Evolutionary conservation across 2,329 filamentous ascomycete genomes (phyloP).

Genomic region (Cordyceps militaris): DNA sequence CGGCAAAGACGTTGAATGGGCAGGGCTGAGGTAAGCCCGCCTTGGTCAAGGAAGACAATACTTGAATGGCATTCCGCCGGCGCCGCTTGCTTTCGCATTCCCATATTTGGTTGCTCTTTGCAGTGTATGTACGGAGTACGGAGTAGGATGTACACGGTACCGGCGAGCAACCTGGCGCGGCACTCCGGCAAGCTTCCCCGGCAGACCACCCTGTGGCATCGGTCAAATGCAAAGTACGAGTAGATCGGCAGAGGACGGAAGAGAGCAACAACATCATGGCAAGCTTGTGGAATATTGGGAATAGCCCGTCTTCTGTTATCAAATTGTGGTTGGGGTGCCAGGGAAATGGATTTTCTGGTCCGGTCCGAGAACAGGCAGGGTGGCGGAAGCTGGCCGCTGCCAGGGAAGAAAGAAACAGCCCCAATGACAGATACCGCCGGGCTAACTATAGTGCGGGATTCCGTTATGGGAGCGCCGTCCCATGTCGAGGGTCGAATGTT

Average conservation of each 20-base stretch:
- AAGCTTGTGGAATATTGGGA: too few species aligned
- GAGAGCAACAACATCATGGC: background rate
- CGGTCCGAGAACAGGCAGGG: background rate
- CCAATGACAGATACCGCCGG: too few species aligned
- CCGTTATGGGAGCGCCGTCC: background rate
- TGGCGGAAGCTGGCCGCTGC: background rate
- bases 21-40: background rate
- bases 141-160: too few species aligned
- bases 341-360: background rate
- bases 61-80: background rate
- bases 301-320: too few species aligned
- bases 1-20: background rate
- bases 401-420: too few species aligned
- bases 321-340: too few species aligned
- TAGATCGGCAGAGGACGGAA: background rate
- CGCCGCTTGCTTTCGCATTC: too few species aligned
- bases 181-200: conserved; percentile 1
- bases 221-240: background rate
- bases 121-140: background rate
- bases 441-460: background rate
- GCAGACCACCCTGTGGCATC: background rate
- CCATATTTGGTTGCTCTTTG: background rate
- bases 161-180: background rate
- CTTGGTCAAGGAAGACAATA: too few species aligned
- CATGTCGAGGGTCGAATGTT: background rate